These are phyloP conservation scores for Rhexocercosporidium sp. DNA, from an alignment of 2,329 filamentous ascomycete species.

Conservation along the genomic window DNA sequence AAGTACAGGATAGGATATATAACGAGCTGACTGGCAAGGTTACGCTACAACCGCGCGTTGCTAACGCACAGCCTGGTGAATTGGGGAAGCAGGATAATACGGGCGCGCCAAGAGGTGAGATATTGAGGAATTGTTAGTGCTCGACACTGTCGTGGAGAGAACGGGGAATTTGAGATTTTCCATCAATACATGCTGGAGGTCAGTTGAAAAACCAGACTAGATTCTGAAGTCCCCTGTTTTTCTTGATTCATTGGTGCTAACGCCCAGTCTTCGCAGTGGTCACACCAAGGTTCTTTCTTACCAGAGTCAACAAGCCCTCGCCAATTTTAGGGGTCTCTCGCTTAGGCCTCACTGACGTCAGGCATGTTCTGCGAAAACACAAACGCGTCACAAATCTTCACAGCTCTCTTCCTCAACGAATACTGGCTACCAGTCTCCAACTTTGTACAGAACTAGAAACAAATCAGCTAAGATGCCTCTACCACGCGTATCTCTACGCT, in stretches of 20 bases:
- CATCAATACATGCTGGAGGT: neutral
- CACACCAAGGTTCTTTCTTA: neutral
- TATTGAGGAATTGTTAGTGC: too few species aligned
- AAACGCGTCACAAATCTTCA: neutral
- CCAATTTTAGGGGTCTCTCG: slow-evolving; percentile 5
- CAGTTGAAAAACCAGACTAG: too few species aligned
- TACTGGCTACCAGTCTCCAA: neutral
- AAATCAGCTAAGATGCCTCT: slow-evolving; percentile 32
- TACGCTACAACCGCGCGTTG: neutral
- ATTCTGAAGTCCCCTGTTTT: too few species aligned
- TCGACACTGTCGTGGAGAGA: too few species aligned
- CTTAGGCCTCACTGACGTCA: slow-evolving; percentile 16
- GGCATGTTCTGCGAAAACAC: neutral
- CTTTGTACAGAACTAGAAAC: neutral
- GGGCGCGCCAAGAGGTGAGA: too few species aligned
- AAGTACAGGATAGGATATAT: neutral
- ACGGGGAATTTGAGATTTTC: neutral
- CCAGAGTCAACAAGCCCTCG: slow-evolving; percentile 9
- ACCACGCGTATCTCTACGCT: slow-evolving; percentile 49
- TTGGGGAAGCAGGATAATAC: neutral
- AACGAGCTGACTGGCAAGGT: neutral
- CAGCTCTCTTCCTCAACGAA: neutral
- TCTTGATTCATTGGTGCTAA: neutral
- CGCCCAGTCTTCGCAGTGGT: neutral
- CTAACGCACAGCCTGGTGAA: neutral